Conservation (phyloP, 2,329 filamentous ascomycete genomes). For the Arachnomyces sp. region DNA sequence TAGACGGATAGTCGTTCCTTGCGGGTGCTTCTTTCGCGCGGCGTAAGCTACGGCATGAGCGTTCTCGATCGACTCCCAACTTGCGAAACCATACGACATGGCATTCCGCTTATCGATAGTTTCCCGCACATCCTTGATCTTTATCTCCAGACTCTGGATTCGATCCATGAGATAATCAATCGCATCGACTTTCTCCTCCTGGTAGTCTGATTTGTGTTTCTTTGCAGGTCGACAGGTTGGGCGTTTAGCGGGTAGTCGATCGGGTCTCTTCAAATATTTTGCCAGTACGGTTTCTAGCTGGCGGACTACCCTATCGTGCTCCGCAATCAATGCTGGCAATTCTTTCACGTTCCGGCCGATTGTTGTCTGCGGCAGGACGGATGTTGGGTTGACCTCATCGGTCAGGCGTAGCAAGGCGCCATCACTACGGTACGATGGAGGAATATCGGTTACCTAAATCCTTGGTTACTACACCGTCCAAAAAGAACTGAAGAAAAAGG, state of each 20-base stretch:
- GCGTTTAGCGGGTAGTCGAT: conserved; percentile 65
- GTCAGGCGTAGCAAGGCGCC: conserved; percentile 82
- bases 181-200: conserved; percentile 69
- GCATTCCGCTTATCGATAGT: conserved; percentile 81
- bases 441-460: conserved; percentile 71
- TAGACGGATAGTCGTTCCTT: conserved; percentile 67
- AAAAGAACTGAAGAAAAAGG: conserved; percentile 2
- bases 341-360: conserved; percentile 90
- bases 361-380: conserved; percentile 69
- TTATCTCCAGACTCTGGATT: conserved; percentile 71
- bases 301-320: conserved; percentile 74
- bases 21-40: conserved; percentile 70
- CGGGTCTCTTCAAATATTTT: conserved; percentile 83
- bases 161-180: conserved; percentile 87
- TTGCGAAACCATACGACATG: conserved; percentile 89
- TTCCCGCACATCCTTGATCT: conserved; percentile 75
- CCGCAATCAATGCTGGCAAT: conserved; percentile 72
- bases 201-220: conserved; percentile 63
- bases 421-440: conserved; percentile 66
- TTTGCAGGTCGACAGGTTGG: conserved; percentile 75
- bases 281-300: conserved; percentile 76
- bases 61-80: conserved; percentile 79
- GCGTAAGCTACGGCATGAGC: conserved; percentile 82
- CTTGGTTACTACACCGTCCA: neutral
- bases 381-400: conserved; percentile 69